Evolutionary conservation across 108 stramenopile species (phyloP).

Genomic region (Nitzschia inconspicua): DNA sequence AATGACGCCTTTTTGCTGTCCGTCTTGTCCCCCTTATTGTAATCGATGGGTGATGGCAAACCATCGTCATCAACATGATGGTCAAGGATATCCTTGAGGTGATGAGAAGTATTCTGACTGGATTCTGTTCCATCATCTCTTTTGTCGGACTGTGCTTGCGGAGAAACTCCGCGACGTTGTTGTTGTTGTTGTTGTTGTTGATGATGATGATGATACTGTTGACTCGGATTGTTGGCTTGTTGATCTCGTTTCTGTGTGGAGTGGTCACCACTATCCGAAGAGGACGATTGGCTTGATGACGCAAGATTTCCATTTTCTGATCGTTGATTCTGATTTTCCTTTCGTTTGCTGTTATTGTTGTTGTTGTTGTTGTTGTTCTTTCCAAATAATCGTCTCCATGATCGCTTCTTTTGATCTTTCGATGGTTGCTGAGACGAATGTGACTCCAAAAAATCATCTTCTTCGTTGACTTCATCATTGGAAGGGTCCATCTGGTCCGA

Average conservation of each 20-base stretch:
- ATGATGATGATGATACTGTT: background rate
- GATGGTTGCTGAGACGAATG: background rate
- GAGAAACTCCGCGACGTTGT: too few relatives aligned
- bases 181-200: background rate
- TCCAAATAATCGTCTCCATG: constrained; percentile 8
- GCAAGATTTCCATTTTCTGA: too few relatives aligned
- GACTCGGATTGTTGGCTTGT: too few relatives aligned
- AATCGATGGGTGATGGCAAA: background rate
- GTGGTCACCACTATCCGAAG: too few relatives aligned
- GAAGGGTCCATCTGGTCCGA: constrained; percentile 5
- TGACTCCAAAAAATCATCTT: background rate
- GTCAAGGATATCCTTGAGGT: background rate
- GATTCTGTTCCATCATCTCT: background rate
- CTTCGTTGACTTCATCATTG: background rate
- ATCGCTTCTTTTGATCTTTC: background rate
- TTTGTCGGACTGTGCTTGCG: background rate
- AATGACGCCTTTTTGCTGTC: background rate
- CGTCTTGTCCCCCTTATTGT: background rate
- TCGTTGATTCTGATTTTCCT: too few relatives aligned
- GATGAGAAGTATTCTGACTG: background rate
- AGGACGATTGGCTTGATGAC: too few relatives aligned
- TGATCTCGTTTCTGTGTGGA: too few relatives aligned
- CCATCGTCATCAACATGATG: background rate
- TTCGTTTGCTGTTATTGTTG: background rate
- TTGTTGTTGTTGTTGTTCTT: background rate